A percentile compares a stretch with the other conserved stretches of the same genome.
Evolutionary conservation across 208 protist genomes (phyloP).

Genomic region (Balamuthia mandrillaris): DNA sequence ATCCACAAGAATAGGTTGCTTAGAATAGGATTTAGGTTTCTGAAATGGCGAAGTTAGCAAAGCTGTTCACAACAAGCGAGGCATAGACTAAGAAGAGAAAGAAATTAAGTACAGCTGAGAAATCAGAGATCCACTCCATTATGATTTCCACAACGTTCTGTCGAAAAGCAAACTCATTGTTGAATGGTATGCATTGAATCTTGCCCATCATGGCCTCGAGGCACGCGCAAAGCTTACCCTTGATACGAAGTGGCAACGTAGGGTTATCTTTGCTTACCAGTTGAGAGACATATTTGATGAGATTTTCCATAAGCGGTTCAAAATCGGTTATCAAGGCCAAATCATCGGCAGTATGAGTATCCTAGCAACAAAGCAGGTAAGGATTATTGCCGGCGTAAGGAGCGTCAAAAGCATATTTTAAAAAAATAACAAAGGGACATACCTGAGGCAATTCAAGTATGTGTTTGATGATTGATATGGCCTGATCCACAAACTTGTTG

Average conservation of each 20-base stretch:
- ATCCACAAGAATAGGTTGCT: neutral
- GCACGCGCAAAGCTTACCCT: constrained; percentile 55
- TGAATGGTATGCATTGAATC: constrained; percentile 49
- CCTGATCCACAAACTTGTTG: constrained; percentile 53
- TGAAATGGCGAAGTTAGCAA: too few species aligned
- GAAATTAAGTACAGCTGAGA: neutral
- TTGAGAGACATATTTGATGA: constrained; percentile 49
- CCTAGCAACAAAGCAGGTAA: neutral
- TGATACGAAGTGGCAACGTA: constrained; percentile 33
- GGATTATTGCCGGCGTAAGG: neutral
- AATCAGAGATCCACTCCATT: constrained; percentile 58
- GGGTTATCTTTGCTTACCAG: constrained; percentile 28
- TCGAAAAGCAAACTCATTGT: constrained; percentile 50
- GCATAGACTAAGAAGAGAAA: neutral
- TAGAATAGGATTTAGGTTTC: neutral
- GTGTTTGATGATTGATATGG: constrained; percentile 51
- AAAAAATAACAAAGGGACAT: neutral
- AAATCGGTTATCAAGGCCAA: constrained; percentile 49
- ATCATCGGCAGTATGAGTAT: constrained; percentile 42
- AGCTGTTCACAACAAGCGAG: too few species aligned
- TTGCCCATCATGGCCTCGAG: constrained; percentile 54
- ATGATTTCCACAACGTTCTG: constrained; percentile 54
- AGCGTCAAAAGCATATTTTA: neutral
- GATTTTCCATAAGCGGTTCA: constrained; percentile 40
- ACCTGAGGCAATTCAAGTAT: constrained; percentile 51